Evolutionary conservation across 2,329 filamentous ascomycete genomes (phyloP), one percentile per base, ranked within the genome.

Genomic region (Tothia fuscella): DNA sequence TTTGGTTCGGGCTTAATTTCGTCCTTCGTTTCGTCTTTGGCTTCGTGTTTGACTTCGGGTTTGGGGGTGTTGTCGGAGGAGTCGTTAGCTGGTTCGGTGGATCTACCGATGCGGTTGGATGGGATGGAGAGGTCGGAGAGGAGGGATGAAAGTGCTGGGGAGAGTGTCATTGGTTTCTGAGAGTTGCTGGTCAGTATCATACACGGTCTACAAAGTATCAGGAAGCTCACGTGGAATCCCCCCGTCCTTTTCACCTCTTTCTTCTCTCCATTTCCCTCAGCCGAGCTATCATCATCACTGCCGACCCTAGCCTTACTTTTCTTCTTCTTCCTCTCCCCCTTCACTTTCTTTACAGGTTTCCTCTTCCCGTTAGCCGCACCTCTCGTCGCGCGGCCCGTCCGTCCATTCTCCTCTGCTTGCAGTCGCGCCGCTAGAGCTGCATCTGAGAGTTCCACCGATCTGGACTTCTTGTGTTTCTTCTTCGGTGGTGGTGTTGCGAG

Each of bases 341-440:
- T 70, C 62, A 78, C 80, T 64, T 82, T 83, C 63, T 82, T 82
- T 3, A 56, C 56, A 19, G 67, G 66, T 32, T 47, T 47, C 47
- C 71, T 66, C 57, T 77, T 75, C 48, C 76, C 72, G 5, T 63
- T 68, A 25, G 44, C 45, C 9, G 80, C 83, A 5, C 85, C 84
- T 33, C 89, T 74, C 3, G 88, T 95, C 14, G 83, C 74, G 41
- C 85, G 72, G 37, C 76, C 78, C 32, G 65, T 67, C 38, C 64
- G 46, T 50, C 76, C 71, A 60, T 96, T 93, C 64, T 95, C 86
- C 60, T 96, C 84, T 0, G 87, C 89, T 62, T 98, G 91, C 26
- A 98, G 70, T 58, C 82, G 77, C 13, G 87, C 87, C 1, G 91
- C 91, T 47, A 89, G 76, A 33, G 82, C 78, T 25, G 89, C 91